Conservation (phyloP, 805 yeast species). For the Diddensiella transvaalensis region DNA sequence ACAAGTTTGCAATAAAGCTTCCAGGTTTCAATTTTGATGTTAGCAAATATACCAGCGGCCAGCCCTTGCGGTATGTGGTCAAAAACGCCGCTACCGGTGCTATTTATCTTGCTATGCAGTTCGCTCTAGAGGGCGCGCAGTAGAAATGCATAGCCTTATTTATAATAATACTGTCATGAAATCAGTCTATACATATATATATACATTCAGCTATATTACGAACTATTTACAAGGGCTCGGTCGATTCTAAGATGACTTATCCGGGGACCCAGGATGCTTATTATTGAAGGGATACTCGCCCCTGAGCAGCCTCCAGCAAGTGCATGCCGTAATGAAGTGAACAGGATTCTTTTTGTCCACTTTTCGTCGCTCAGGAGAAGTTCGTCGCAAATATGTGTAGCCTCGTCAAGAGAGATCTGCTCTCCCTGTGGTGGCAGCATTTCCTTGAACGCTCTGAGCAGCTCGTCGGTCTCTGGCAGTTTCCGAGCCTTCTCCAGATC, state of each 20-base stretch:
- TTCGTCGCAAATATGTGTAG: slow-evolving; percentile 1
- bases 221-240: background rate
- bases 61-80: slow-evolving; percentile 36
- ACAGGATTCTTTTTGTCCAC: slow-evolving; percentile 35
- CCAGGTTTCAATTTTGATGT: slow-evolving; percentile 45
- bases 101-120: slow-evolving; percentile 28
- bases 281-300: slow-evolving; percentile 54
- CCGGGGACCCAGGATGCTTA: slow-evolving; percentile 48
- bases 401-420: slow-evolving; percentile 4
- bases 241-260: slow-evolving; percentile 10
- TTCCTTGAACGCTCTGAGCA: background rate
- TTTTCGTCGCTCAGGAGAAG: slow-evolving; percentile 4
- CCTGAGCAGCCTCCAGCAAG: slow-evolving; percentile 71
- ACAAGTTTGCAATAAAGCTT: slow-evolving; percentile 48
- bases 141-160: background rate
- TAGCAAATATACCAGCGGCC: slow-evolving; percentile 35
- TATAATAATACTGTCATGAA: no score
- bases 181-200: no score
- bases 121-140: slow-evolving; percentile 17
- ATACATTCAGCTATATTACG: background rate
- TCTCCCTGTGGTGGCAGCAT: background rate
- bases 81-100: slow-evolving; percentile 25
- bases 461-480: background rate
- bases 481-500: background rate
- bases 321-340: slow-evolving; percentile 61